Percentiles rank a stretch among this genome's conserved stretches.
Evolutionary conservation across 129 eudicot genomes (phyloP).

Genomic region (Rutidosis leptorrhynchoides): DNA sequence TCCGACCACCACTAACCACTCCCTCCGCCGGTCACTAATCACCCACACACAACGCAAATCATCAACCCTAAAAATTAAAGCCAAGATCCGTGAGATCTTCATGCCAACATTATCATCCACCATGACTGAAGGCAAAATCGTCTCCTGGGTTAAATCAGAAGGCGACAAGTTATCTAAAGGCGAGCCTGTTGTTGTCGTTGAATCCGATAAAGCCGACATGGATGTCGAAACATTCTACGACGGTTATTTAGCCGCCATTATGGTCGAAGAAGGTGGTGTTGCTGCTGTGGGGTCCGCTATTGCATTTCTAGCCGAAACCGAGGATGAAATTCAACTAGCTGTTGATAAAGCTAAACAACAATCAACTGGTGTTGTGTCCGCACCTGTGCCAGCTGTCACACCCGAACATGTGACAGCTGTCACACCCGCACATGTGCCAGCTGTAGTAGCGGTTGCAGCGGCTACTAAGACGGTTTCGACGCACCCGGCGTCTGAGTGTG

Average conservation of each 20-base stretch:
- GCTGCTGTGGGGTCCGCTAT: slow-evolving; percentile 95
- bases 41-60: slow-evolving; percentile 1
- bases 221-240: slow-evolving; percentile 96
- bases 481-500: slow-evolving; percentile 90
- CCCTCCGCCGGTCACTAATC: slow-evolving; percentile 18
- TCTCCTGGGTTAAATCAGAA: slow-evolving; percentile 87
- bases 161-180: slow-evolving; percentile 92
- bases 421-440: slow-evolving; percentile 14
- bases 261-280: slow-evolving; percentile 80
- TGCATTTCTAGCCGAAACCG: slow-evolving; percentile 58
- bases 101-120: slow-evolving; percentile 97
- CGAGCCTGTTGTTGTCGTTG: slow-evolving; percentile 88
- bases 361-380: background rate
- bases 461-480: slow-evolving; percentile 35
- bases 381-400: slow-evolving; percentile 18
- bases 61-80: slow-evolving; percentile 35
- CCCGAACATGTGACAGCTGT: slow-evolving; percentile 18
- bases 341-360: slow-evolving; percentile 38
- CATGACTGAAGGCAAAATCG: slow-evolving; percentile 97
- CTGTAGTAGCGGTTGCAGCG: slow-evolving; percentile 13
- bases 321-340: slow-evolving; percentile 79
- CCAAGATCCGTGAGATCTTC: slow-evolving; percentile 91
- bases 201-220: slow-evolving; percentile 98
- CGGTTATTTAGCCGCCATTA: slow-evolving; percentile 81
- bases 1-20: slow-evolving; percentile 45